phyloP scores from a whole-genome alignment of 2,329 filamentous ascomycete species.

The Colletotrichum trifolii region DNA sequence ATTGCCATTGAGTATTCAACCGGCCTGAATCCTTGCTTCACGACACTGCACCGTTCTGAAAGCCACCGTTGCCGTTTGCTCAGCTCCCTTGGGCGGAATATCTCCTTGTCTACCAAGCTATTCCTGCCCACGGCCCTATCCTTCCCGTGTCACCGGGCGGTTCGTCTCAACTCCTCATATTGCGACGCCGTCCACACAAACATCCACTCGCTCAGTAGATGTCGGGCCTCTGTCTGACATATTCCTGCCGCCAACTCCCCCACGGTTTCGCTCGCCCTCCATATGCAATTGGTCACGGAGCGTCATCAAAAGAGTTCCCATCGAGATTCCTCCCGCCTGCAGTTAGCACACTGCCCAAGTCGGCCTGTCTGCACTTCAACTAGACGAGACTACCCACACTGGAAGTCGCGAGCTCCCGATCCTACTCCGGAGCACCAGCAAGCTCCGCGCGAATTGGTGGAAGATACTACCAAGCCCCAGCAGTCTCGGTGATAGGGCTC shows the following conservation, averaged over 20 bases:
- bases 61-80: conserved; percentile 18
- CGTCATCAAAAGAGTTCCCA: conserved; percentile 30
- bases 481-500: conserved; percentile 25
- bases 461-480: conserved; percentile 28
- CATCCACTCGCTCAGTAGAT: not conserved
- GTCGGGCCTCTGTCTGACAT: conserved; percentile 7
- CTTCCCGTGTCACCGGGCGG: conserved; percentile 34
- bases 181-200: conserved; percentile 31
- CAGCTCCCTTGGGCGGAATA: conserved; percentile 32
- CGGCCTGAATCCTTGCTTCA: conserved; percentile 1
- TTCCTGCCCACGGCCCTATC: conserved; percentile 25
- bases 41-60: conserved; percentile 18
- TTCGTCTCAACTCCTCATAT: conserved; percentile 36
- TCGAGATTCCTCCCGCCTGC: conserved; percentile 29
- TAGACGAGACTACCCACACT: conserved; percentile 23
- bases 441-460: conserved; percentile 32
- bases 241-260: conserved; percentile 6
- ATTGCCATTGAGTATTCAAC: not conserved
- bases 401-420: conserved; percentile 19
- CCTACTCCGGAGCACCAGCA: conserved; percentile 16
- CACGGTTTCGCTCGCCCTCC: conserved; percentile 21
- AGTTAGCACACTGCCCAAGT: conserved; percentile 20
- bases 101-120: conserved; percentile 18
- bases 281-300: conserved; percentile 18
- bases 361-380: conserved; percentile 25